phyloP scores from a whole-genome alignment of 2,329 filamentous ascomycete species.

The Clathrospora elynae region DNA sequence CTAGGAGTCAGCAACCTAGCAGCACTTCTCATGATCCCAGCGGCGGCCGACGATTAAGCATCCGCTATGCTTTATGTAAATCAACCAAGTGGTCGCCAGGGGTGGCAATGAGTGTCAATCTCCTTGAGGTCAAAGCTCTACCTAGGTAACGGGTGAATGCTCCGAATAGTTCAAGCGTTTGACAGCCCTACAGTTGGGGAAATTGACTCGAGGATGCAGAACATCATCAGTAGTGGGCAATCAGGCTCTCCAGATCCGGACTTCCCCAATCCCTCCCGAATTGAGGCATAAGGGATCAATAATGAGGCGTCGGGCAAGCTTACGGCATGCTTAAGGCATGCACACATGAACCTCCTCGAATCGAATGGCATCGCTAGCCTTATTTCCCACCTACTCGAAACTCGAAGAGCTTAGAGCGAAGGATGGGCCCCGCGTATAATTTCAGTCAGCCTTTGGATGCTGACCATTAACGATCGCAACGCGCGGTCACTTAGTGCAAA shows the following conservation, averaged over 20 bases:
- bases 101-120: background rate
- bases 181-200: conserved; percentile 12
- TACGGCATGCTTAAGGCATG: background rate
- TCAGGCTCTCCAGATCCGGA: conserved; percentile 7
- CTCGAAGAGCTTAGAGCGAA: background rate
- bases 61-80: background rate
- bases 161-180: no score
- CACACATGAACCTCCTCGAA: background rate
- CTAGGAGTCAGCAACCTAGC: background rate
- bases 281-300: conserved; percentile 10
- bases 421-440: conserved; percentile 6
- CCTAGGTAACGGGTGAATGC: no score
- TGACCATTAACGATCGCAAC: background rate
- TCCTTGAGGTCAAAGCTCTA: background rate
- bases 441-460: conserved; percentile 1
- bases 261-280: conserved; percentile 6
- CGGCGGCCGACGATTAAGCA: background rate
- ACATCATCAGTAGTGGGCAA: conserved; percentile 26
- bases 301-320: conserved; percentile 14
- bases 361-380: conserved; percentile 3
- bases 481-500: conserved; percentile 3
- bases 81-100: background rate
- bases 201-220: conserved; percentile 23
- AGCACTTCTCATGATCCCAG: conserved; percentile 2
- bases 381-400: conserved; percentile 1